These are phyloP conservation scores for Trametes hirsuta DNA, from an alignment of 1,284 basidiomycete genomes.

Conservation along the genomic window DNA sequence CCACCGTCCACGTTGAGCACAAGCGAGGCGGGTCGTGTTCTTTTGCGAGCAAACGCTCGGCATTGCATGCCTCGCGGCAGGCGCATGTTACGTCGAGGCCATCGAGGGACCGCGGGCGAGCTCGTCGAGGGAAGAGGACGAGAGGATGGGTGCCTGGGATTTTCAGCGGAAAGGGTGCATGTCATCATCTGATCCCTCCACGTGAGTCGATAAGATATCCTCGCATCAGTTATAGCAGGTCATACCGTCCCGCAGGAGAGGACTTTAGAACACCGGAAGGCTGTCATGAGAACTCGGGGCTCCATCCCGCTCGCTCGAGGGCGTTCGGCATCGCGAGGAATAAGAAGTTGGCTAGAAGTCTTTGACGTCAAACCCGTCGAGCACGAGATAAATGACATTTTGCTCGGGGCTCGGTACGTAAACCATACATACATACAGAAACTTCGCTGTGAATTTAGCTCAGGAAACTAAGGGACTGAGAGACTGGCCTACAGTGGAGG, in stretches of 20 bases:
- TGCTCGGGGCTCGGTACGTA: slow-evolving; percentile 19
- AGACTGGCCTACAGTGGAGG: neutral
- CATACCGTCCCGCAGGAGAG: slow-evolving; percentile 5
- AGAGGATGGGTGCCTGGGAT: slow-evolving; percentile 11
- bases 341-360: slow-evolving; percentile 10
- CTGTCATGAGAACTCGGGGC: slow-evolving; percentile 10
- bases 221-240: neutral
- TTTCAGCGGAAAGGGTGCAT: slow-evolving; percentile 6
- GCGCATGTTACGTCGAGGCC: slow-evolving; percentile 8
- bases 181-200: slow-evolving; percentile 22
- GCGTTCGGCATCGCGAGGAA: slow-evolving; percentile 8
- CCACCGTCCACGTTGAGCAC: slow-evolving; percentile 5
- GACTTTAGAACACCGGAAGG: slow-evolving; percentile 22
- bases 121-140: neutral
- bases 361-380: slow-evolving; percentile 16
- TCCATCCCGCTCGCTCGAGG: slow-evolving; percentile 15
- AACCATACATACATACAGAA: slow-evolving; percentile 16
- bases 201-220: slow-evolving; percentile 22
- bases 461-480: slow-evolving; percentile 4
- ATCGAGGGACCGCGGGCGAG: neutral
- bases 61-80: slow-evolving; percentile 12
- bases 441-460: slow-evolving; percentile 9
- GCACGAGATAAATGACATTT: slow-evolving; percentile 13
- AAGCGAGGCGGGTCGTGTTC: slow-evolving; percentile 7
- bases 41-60: neutral